Conservation (phyloP, 306 rosid genomes). For the Sicyos edulis region DNA sequence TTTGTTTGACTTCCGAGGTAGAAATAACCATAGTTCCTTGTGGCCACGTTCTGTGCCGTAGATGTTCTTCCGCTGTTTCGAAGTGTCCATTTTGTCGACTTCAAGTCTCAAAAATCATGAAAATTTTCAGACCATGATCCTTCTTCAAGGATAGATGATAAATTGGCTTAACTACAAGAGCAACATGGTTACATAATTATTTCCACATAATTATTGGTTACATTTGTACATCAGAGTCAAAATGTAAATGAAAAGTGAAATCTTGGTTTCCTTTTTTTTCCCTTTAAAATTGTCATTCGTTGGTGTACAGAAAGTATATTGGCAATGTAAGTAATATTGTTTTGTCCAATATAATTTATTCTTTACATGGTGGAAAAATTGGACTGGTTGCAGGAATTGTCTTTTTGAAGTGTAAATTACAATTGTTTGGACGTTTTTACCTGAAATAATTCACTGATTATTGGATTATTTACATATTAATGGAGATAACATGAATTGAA, state of each 20-base stretch:
- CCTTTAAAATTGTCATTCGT: not conserved
- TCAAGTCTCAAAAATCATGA: slow-evolving; percentile 64
- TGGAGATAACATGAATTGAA: not conserved
- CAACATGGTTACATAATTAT: not conserved
- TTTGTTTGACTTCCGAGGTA: slow-evolving; percentile 80
- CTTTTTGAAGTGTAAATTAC: not conserved
- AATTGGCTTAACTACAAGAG: not conserved
- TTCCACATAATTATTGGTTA: not conserved
- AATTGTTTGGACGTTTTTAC: not conserved
- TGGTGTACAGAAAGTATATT: slow-evolving; percentile 13
- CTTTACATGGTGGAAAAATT: slow-evolving; percentile 1
- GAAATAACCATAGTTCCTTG: slow-evolving; percentile 79
- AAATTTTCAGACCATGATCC: slow-evolving; percentile 70
- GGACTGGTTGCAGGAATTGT: not conserved
- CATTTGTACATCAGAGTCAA: slow-evolving; percentile 1
- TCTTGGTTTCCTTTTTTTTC: not conserved
- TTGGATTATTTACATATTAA: no score
- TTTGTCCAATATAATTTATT: slow-evolving; percentile 8
- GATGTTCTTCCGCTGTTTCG: slow-evolving; percentile 84
- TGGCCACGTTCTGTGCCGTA: slow-evolving; percentile 92
- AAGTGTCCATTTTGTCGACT: slow-evolving; percentile 91
- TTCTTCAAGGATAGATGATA: not conserved
- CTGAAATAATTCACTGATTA: not conserved
- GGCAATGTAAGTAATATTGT: slow-evolving; percentile 3
- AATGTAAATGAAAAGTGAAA: slow-evolving; percentile 13